A percentile compares a stretch with the other conserved stretches of the same genome.
These are phyloP conservation scores for Friedmanniomyces endolithicus DNA, from an alignment of 495 filamentous ascomycete species.

Conservation along the genomic window DNA sequence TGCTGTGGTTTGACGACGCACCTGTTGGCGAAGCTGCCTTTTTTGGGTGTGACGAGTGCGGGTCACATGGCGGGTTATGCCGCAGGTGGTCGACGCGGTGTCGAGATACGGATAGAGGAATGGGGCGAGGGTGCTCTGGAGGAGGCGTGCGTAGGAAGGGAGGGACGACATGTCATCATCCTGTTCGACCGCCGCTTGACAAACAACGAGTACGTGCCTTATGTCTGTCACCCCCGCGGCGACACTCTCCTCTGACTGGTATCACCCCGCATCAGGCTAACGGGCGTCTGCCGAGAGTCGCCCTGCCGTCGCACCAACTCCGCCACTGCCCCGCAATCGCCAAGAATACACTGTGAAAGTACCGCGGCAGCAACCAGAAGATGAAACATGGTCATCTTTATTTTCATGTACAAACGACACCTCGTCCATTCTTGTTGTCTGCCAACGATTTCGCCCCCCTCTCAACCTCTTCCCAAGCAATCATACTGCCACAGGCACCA, in stretches of 20 bases:
- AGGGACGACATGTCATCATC: background rate
- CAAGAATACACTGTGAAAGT: no score
- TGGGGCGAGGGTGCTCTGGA: constrained; percentile 39
- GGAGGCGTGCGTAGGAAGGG: background rate
- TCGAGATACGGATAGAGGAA: constrained; percentile 51
- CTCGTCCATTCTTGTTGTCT: no score
- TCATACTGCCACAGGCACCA: background rate
- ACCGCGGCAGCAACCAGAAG: no score
- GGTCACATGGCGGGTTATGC: constrained; percentile 10
- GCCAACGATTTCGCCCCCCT: background rate
- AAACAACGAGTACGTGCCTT: no score
- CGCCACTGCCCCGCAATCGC: no score
- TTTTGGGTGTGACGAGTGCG: background rate
- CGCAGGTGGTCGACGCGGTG: constrained; percentile 18
- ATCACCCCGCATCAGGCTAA: background rate
- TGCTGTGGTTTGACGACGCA: constrained; percentile 17
- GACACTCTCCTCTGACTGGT: background rate
- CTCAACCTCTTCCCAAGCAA: background rate
- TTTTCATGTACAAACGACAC: no score
- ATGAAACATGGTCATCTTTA: no score
- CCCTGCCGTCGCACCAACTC: background rate
- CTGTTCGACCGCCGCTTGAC: no score
- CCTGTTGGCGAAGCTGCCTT: background rate
- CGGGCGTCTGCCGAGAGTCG: background rate
- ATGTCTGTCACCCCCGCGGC: background rate